These are phyloP conservation scores for Penicillium flavigenum DNA, from an alignment of 495 filamentous ascomycete genomes.

Conservation along the genomic window DNA sequence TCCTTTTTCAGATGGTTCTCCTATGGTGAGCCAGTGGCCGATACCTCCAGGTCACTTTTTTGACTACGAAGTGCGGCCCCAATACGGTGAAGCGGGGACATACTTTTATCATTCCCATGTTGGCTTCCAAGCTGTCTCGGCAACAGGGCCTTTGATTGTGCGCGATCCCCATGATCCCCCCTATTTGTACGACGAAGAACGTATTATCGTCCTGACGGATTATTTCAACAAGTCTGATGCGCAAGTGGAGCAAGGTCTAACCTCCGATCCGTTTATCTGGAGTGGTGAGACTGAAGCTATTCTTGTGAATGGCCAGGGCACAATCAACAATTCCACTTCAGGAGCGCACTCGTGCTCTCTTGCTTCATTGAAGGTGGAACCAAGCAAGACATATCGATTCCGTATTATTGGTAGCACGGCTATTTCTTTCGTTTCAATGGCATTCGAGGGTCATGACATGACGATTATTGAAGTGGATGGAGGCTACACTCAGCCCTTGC, in stretches of 20 bases:
- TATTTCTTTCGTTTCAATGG: slow-evolving; percentile 50
- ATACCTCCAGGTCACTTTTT: slow-evolving; percentile 59
- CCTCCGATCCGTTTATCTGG: slow-evolving; percentile 12
- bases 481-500: slow-evolving; percentile 50
- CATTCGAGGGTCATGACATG: slow-evolving; percentile 52
- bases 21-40: slow-evolving; percentile 55
- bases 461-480: slow-evolving; percentile 57
- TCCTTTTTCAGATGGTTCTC: slow-evolving; percentile 57
- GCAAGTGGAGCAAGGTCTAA: slow-evolving; percentile 42
- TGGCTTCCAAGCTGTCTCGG: slow-evolving; percentile 54
- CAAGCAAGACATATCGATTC: slow-evolving; percentile 57
- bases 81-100: slow-evolving; percentile 50
- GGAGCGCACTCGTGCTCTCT: too few species aligned
- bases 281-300: slow-evolving; percentile 46
- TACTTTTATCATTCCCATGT: slow-evolving; percentile 65
- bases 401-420: slow-evolving; percentile 55
- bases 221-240: slow-evolving; percentile 47
- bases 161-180: slow-evolving; percentile 32
- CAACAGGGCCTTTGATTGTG: slow-evolving; percentile 55
- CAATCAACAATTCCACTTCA: too few species aligned
- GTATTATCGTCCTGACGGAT: slow-evolving; percentile 53
- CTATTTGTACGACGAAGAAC: slow-evolving; percentile 59
- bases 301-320: slow-evolving; percentile 43
- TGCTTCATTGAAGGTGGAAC: slow-evolving; percentile 41
- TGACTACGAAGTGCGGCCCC: slow-evolving; percentile 57